Base-by-base conservation (phyloP, 2,329 filamentous ascomycete genomes). In the Herpotrichia juniperi region DNA sequence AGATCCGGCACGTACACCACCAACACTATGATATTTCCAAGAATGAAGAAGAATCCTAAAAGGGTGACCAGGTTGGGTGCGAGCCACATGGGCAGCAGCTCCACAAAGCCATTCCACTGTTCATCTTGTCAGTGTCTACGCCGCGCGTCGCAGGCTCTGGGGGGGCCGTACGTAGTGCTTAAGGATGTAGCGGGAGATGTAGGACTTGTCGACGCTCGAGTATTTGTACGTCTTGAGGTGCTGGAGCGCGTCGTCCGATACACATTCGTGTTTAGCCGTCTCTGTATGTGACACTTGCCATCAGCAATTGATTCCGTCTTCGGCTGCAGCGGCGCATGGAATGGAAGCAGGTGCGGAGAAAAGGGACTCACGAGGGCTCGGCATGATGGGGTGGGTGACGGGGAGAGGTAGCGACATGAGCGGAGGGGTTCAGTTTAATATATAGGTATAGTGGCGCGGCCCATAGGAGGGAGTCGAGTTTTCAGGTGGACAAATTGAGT, bases 21-120 rank as follows among this genome's bases (percentile, higher is more conserved):
- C 51, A 97, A 77, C 48, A 87, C 78, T 19, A 79, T 83, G 54
- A 99, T 85, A 72, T 99, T 97, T 54, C 78, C 86, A 46, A 99
- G 78, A 64, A 99, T 96, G 80, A 93, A 97, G 77, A 89, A 87
- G 82, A 97, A 99, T 52, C 94, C 94, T 42, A 97, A 76, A 21
- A 99, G 81, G 61, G 94, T 99, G 53, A 99, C 93, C 87, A 97
- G 94, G 72, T 99, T 99, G 28, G 94, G 94, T 24, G 94, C 94
- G 48, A 99, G 84, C 93, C 93, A 99, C 85, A 97, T 78, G 58
- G 94, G 94, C 66, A 99, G 78, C 35, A 97, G 78, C 72, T 96
- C 87, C 65, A 97, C 94, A 65, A 93, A 93, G 60, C 87, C 91
- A 84, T 97, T 97, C 94, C 94, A 99, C 93, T 97, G 75, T 68